Percentiles rank a stretch among this genome's conserved stretches.
Conservation (phyloP, 108 stramenopile species). For the Pseudonitzschia delicatissima region DNA sequence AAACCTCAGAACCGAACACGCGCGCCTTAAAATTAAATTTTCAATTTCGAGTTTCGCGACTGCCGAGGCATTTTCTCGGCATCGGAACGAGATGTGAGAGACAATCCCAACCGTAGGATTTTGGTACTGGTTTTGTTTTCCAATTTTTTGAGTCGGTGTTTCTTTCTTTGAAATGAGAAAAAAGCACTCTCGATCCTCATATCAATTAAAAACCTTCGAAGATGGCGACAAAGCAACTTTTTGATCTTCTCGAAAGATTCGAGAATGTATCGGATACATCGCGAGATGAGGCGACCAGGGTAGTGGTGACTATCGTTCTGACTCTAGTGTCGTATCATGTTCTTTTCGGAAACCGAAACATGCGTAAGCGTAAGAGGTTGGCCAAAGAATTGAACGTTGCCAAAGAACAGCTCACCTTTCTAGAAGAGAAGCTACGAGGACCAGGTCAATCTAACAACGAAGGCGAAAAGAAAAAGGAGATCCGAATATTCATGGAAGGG, state of each 20-base stretch:
- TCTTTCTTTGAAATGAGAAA: no score
- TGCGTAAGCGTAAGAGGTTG: conserved; percentile 40
- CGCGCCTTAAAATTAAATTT: no score
- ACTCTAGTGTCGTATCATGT: conserved; percentile 55
- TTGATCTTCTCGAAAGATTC: neutral
- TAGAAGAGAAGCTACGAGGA: conserved; percentile 61
- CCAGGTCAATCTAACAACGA: conserved; percentile 19
- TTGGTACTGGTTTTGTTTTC: no score
- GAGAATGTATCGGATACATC: neutral
- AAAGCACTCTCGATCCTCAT: no score
- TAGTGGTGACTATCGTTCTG: conserved; percentile 29
- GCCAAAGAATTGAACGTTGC: conserved; percentile 58
- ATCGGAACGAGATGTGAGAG: no score
- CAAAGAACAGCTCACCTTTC: conserved; percentile 45
- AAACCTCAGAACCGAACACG: no score
- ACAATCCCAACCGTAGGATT: no score
- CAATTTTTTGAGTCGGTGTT: no score
- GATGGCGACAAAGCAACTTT: neutral
- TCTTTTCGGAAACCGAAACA: conserved; percentile 64
- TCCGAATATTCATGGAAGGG: conserved; percentile 97
- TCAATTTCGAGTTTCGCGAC: no score
- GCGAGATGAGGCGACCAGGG: conserved; percentile 5
- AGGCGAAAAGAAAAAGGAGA: conserved; percentile 37
- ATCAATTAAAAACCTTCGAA: no score
- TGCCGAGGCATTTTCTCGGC: no score